phyloP scores from a whole-genome alignment of 2,329 filamentous ascomycete species.

The Hypomyces rosellus region DNA sequence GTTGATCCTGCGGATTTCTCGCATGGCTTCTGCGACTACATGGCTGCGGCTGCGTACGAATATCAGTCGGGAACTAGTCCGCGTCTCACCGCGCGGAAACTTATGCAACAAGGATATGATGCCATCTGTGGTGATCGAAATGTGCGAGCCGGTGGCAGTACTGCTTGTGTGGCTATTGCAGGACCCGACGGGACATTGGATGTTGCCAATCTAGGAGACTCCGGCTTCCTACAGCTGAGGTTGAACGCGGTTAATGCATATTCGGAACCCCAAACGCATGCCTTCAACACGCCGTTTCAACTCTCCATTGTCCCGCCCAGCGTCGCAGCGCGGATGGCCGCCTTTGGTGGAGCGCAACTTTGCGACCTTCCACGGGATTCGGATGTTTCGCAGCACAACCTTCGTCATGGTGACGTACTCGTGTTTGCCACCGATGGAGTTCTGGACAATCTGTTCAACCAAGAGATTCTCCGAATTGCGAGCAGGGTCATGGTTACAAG shows the following conservation, averaged over 20 bases:
- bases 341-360: slow-evolving; percentile 77
- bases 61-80: slow-evolving; percentile 35
- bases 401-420: slow-evolving; percentile 89
- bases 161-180: slow-evolving; percentile 80
- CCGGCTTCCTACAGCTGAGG: slow-evolving; percentile 81
- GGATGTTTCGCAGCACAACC: slow-evolving; percentile 65
- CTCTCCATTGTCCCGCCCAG: slow-evolving; percentile 78
- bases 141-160: slow-evolving; percentile 81
- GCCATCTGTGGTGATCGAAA: slow-evolving; percentile 66
- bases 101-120: slow-evolving; percentile 83
- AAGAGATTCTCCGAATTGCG: slow-evolving; percentile 78
- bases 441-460: slow-evolving; percentile 90
- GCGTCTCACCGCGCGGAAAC: slow-evolving; percentile 53
- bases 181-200: slow-evolving; percentile 68
- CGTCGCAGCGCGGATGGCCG: slow-evolving; percentile 70
- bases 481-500: slow-evolving; percentile 67
- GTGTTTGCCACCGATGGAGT: slow-evolving; percentile 92
- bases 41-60: slow-evolving; percentile 68
- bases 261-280: slow-evolving; percentile 85
- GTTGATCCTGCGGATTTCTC: slow-evolving; percentile 95
- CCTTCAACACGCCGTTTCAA: slow-evolving; percentile 96
- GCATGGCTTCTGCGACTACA: slow-evolving; percentile 86
- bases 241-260: slow-evolving; percentile 78
- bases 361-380: slow-evolving; percentile 82
- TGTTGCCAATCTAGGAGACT: slow-evolving; percentile 92